Conservation (phyloP, 495 filamentous ascomycete species). For the Podospora australis region DNA sequence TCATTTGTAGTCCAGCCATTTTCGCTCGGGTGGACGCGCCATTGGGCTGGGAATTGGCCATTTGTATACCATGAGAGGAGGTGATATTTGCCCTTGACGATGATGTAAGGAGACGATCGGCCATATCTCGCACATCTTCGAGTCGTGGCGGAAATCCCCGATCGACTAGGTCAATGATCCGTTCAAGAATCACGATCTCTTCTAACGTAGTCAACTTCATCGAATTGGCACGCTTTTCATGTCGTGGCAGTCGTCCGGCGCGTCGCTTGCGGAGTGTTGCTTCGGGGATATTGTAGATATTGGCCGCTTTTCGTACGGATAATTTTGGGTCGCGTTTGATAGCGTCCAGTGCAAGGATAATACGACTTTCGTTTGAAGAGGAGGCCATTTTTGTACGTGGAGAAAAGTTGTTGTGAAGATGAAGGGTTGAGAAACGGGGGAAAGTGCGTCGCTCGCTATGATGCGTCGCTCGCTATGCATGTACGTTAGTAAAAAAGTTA, state of each 20-base stretch:
- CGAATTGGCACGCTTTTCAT: background rate
- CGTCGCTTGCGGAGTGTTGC: background rate
- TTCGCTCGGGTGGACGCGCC: background rate
- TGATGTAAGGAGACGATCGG: slow-evolving; percentile 26
- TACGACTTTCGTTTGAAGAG: background rate
- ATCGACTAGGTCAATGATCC: slow-evolving; percentile 32
- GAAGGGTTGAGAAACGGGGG: background rate
- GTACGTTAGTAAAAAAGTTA: background rate
- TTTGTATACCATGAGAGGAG: slow-evolving; percentile 9
- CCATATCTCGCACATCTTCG: slow-evolving; percentile 34
- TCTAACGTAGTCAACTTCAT: background rate
- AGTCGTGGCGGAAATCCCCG: slow-evolving; percentile 21
- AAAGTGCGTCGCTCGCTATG: too few species aligned
- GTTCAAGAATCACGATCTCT: slow-evolving; percentile 3
- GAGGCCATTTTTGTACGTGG: background rate
- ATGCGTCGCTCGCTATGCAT: too few species aligned
- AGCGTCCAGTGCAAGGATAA: background rate
- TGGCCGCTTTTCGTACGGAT: background rate
- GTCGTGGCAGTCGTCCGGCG: background rate
- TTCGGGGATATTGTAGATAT: background rate
- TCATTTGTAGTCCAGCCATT: slow-evolving; percentile 5
- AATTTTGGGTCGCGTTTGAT: background rate
- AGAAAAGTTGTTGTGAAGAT: background rate
- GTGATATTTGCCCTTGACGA: background rate
- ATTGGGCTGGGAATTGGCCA: slow-evolving; percentile 3